phyloP scores from a whole-genome alignment of 495 filamentous ascomycete species.

The Penicillium tannophilum region DNA sequence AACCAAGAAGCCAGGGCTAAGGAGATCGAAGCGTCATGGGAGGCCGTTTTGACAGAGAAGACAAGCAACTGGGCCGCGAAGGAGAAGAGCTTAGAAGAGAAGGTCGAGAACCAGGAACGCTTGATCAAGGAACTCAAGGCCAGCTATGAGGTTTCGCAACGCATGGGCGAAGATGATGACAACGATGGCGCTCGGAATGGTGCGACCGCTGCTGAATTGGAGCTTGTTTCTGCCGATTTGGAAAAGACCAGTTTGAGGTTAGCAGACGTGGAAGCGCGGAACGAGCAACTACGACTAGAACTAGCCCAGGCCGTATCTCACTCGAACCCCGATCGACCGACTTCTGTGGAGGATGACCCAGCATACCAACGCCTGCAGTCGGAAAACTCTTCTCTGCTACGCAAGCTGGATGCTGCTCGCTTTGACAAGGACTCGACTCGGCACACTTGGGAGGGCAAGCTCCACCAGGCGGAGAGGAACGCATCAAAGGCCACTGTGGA shows the following conservation, averaged over 20 bases:
- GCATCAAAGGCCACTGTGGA: slow-evolving; percentile 62
- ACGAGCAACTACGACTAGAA: slow-evolving; percentile 89
- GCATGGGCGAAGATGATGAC: slow-evolving; percentile 72
- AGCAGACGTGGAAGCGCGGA: slow-evolving; percentile 89
- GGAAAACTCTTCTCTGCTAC: slow-evolving; percentile 87
- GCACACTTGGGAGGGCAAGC: slow-evolving; percentile 69
- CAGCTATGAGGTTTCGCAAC: slow-evolving; percentile 93
- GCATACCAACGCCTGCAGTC: slow-evolving; percentile 80
- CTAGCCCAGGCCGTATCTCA: slow-evolving; percentile 85
- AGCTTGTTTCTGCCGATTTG: slow-evolving; percentile 87
- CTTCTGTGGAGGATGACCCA: slow-evolving; percentile 80
- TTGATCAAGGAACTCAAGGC: slow-evolving; percentile 93
- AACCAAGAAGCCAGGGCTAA: slow-evolving; percentile 74
- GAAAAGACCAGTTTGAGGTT: slow-evolving; percentile 86
- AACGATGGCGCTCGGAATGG: slow-evolving; percentile 55
- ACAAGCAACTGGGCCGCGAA: slow-evolving; percentile 95
- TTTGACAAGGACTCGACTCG: slow-evolving; percentile 81
- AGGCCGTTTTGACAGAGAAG: slow-evolving; percentile 90
- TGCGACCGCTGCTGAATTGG: slow-evolving; percentile 85
- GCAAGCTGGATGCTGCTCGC: slow-evolving; percentile 79
- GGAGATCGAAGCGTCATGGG: slow-evolving; percentile 89
- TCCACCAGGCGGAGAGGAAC: slow-evolving; percentile 51
- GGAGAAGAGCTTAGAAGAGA: slow-evolving; percentile 88
- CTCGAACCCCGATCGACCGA: slow-evolving; percentile 57
- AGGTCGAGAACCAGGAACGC: slow-evolving; percentile 90